Base-by-base conservation (phyloP, 2,329 filamentous ascomycete genomes). In the Lasiodiplodia hormozganensis region DNA sequence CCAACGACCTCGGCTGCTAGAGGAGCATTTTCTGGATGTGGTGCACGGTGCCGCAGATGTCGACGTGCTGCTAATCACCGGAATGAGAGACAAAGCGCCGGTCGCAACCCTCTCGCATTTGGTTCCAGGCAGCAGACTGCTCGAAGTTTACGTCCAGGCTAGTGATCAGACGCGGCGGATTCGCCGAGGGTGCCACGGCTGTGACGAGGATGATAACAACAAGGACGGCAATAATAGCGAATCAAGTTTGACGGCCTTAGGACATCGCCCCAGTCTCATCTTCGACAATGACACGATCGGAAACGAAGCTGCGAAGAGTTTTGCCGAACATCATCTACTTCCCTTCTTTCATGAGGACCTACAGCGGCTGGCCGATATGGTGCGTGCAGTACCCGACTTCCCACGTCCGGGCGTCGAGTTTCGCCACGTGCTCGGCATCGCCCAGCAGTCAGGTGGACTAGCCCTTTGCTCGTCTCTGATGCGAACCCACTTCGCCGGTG, bases 81-180 rank as follows among this genome's bases (percentile, higher is more conserved):
- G 88, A 0, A 86, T 90, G 85, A 85, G 87, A 80, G 88, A 91
- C 60, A 78, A 86, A 57, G 84, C 87, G 5, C 88, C 88, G 0
- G 81, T 89, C 12, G 78, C 85, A 70, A 51, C 70, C 14, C 84
- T 88, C 0, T 85, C 85, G 21, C 84, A 85, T 78, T 73, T 89
- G 31, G 84, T 88, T 12, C 82, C 87, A 58, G 75, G 81, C 2
- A 84, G 79, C 69, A 85, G 79, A 70, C 68, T 90, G n/a, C 40
- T 90, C 57, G 88, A 90, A 43, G 77, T 90, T 70, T 79, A 74
- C 21, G 77, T 90, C 65, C 34, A 80, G 70, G 81, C 82, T 28
- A 80, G 74, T 68, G 62, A 79, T 68, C 64, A 80, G 57, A 83
- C 73, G 7, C 80, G 80, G 47, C 73, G 34, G 36, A 49, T 69